Conservation (phyloP, 1,284 basidiomycete genomes). For the Mycocalia duriaeana region DNA sequence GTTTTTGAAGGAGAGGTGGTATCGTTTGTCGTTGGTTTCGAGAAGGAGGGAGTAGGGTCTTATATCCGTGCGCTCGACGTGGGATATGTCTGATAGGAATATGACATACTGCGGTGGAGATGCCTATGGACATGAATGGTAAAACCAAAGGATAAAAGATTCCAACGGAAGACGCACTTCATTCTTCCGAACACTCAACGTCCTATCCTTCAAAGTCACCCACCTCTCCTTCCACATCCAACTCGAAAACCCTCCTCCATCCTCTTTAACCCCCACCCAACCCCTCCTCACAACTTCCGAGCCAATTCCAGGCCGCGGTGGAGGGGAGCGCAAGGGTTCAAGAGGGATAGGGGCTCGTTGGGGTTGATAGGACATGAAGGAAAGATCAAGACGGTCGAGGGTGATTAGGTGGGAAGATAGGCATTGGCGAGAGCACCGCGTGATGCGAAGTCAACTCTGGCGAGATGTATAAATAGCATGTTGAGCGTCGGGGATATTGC, state of each 20-base stretch:
- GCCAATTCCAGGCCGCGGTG: constrained; percentile 65
- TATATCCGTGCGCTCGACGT: constrained; percentile 29
- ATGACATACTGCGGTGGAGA: constrained; percentile 49
- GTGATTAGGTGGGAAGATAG: no score
- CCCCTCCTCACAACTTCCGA: constrained; percentile 60
- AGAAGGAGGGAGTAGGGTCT: constrained; percentile 25
- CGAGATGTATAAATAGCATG: no score
- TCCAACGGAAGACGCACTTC: constrained; percentile 56
- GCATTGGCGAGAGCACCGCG: no score
- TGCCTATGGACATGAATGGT: constrained; percentile 27
- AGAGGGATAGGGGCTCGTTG: constrained; percentile 30
- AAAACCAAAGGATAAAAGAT: constrained; percentile 31
- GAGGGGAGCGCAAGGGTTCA: constrained; percentile 50
- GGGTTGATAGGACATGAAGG: constrained; percentile 35
- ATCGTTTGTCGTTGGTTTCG: constrained; percentile 19
- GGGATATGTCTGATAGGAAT: constrained; percentile 25
- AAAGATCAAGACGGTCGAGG: no score
- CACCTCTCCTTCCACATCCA: constrained; percentile 93
- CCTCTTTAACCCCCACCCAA: constrained; percentile 80
- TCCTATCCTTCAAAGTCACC: constrained; percentile 81
- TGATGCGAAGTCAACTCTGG: no score
- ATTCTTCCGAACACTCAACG: constrained; percentile 85
- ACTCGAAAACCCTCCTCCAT: constrained; percentile 82
- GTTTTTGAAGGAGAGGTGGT: constrained; percentile 29
- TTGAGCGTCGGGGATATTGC: no score